Percentiles rank a stretch among this genome's conserved stretches.
Conservation (phyloP, 768 basidiomycete genomes). For the Collybia mongolica region DNA sequence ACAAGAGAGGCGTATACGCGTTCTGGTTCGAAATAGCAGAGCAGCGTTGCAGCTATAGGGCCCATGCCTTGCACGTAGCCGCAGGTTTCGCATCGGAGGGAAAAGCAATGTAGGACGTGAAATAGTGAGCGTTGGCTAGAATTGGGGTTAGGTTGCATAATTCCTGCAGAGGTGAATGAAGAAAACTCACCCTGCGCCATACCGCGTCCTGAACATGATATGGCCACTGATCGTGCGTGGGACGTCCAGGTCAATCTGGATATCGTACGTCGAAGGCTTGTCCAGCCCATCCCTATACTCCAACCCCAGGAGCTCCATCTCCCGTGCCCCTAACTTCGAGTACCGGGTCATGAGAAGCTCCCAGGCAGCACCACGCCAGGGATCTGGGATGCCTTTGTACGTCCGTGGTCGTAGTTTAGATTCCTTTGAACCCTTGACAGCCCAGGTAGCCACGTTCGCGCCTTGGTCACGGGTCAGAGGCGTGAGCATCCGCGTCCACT, state of each 20-base stretch:
- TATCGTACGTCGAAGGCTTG: conserved; percentile 83
- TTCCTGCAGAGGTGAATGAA: conserved; percentile 2
- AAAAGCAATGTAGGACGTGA: conserved; percentile 91
- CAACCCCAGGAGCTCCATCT: conserved; percentile 39
- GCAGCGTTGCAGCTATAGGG: conserved; percentile 89
- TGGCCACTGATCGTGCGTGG: conserved; percentile 95
- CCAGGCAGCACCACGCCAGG: conserved; percentile 95
- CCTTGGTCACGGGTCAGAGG: conserved; percentile 70
- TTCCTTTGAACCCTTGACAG: conserved; percentile 60
- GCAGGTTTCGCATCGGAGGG: conserved; percentile 78
- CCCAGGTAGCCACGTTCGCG: conserved; percentile 76
- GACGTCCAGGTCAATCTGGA: conserved; percentile 98
- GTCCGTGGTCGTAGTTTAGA: conserved; percentile 70
- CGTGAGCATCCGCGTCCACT: conserved; percentile 92
- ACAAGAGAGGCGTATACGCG: conserved; percentile 83
- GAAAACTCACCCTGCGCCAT: conserved; percentile 83
- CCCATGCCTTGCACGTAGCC: conserved; percentile 99
- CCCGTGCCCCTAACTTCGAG: conserved; percentile 42
- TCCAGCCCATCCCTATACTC: conserved; percentile 69
- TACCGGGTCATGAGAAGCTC: conserved; percentile 68
- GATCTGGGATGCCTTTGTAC: conserved; percentile 96
- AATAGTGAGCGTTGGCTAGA: conserved; percentile 90
- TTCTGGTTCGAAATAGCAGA: conserved; percentile 93
- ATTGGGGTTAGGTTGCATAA: conserved; percentile 1
- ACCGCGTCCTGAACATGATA: conserved; percentile 91